These are phyloP conservation scores for Byssoonygena ceratinophila DNA, from an alignment of 2,329 filamentous ascomycete species.

Conservation along the genomic window DNA sequence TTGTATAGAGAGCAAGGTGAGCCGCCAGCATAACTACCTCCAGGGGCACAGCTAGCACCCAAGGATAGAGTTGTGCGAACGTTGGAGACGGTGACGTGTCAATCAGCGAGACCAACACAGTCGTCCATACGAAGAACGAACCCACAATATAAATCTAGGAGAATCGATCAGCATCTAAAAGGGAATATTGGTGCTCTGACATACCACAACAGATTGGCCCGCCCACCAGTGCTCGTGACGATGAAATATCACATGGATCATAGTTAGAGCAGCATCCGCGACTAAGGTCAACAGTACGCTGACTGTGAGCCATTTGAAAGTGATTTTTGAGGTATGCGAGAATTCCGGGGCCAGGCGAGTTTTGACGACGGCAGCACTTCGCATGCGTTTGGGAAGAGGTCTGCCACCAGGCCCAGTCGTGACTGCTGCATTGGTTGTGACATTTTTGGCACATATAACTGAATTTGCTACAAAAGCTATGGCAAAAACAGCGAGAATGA, in stretches of 20 bases:
- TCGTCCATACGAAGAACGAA: conserved; percentile 75
- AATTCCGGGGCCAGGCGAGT: conserved; percentile 46
- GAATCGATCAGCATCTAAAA: conserved; percentile 12
- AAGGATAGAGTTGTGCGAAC: conserved; percentile 66
- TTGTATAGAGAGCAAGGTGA: conserved; percentile 58
- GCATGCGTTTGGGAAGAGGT: conserved; percentile 60
- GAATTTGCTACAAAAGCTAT: conserved; percentile 52
- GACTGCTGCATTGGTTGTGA: conserved; percentile 38
- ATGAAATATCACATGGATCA: conserved; percentile 60
- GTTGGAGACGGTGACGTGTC: conserved; percentile 75
- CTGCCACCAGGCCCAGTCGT: conserved; percentile 75
- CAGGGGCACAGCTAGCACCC: conserved; percentile 60
- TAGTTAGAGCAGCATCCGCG: conserved; percentile 61
- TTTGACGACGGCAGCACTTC: conserved; percentile 41
- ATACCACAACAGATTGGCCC: conserved; percentile 63
- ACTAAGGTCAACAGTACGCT: conserved; percentile 64
- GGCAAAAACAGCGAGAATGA: conserved; percentile 55
- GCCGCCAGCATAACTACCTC: conserved; percentile 63
- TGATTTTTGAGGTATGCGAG: conserved; percentile 54
- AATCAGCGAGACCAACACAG: conserved; percentile 75
- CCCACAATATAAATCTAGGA: conserved; percentile 73
- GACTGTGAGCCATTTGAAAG: conserved; percentile 66
- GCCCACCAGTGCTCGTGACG: conserved; percentile 68
- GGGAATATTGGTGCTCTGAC: conserved; percentile 23
- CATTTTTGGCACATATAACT: conserved; percentile 44